Conservation (phyloP, 306 rosid genomes). For the Rosa rugosa region DNA sequence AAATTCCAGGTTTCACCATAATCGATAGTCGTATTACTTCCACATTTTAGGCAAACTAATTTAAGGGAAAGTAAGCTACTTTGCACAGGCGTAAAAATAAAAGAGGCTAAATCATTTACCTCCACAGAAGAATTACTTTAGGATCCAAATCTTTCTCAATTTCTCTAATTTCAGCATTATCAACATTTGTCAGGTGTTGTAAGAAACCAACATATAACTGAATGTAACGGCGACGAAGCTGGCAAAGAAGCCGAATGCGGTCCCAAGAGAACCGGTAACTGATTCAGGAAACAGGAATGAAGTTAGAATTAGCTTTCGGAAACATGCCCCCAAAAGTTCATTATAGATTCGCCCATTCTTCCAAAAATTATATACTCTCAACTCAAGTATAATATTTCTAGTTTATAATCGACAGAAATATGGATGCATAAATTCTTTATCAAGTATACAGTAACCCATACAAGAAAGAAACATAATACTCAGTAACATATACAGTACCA, state of each 20-base stretch:
- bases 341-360: neutral
- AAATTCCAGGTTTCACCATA: neutral
- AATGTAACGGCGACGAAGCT: slow-evolving; percentile 82
- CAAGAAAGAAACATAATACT: neutral
- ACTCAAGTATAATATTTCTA: neutral
- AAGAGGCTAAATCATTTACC: slow-evolving; percentile 45
- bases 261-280: slow-evolving; percentile 98
- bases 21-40: neutral
- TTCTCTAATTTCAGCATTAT: slow-evolving; percentile 66
- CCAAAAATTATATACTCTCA: neutral
- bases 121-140: slow-evolving; percentile 95
- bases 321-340: neutral
- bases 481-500: slow-evolving; percentile 52
- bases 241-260: slow-evolving; percentile 79
- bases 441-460: neutral
- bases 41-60: neutral
- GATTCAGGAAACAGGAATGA: slow-evolving; percentile 32
- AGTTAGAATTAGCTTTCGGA: slow-evolving; percentile 32
- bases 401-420: neutral
- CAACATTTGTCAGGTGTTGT: slow-evolving; percentile 51
- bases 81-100: neutral
- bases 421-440: neutral
- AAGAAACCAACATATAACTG: slow-evolving; percentile 76
- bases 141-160: slow-evolving; percentile 92
- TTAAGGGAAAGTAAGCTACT: neutral